Evolutionary conservation across 208 protist genomes (phyloP).

Genomic region (Acanthamoeba healyi): DNA sequence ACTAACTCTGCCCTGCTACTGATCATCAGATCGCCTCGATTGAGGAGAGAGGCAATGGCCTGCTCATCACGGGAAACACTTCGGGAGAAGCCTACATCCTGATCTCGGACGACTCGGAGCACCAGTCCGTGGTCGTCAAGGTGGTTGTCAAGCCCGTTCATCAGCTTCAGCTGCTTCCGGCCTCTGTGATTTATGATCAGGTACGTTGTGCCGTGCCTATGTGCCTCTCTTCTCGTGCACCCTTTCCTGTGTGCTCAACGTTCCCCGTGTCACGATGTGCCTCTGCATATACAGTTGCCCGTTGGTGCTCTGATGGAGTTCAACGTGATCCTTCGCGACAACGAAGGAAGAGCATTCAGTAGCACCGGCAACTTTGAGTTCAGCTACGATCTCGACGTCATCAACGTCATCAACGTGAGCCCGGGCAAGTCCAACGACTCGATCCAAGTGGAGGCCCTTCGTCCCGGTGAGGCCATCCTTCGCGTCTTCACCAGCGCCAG

Average conservation of each 20-base stretch:
- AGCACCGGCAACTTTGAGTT: slow-evolving; percentile 13
- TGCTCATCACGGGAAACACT: background rate
- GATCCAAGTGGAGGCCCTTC: slow-evolving; percentile 34
- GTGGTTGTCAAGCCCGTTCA: slow-evolving; percentile 72
- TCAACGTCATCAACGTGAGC: slow-evolving; percentile 51
- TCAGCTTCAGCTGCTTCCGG: slow-evolving; percentile 48
- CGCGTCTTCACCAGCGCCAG: slow-evolving; percentile 57
- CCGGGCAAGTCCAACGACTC: slow-evolving; percentile 33
- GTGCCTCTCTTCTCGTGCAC: background rate
- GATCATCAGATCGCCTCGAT: background rate
- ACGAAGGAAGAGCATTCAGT: slow-evolving; percentile 54
- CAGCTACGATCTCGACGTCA: slow-evolving; percentile 21
- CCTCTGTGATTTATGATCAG: slow-evolving; percentile 25
- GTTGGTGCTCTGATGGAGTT: slow-evolving; percentile 54
- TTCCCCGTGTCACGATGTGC: no score
- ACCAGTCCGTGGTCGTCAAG: slow-evolving; percentile 67
- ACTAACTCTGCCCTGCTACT: no score
- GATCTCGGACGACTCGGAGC: slow-evolving; percentile 27
- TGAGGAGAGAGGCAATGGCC: background rate
- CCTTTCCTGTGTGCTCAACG: no score
- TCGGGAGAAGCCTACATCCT: slow-evolving; percentile 50
- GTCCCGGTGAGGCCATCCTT: slow-evolving; percentile 73
- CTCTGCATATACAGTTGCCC: slow-evolving; percentile 42
- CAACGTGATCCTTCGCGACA: slow-evolving; percentile 58
- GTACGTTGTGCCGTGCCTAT: background rate